These are phyloP conservation scores for Capsicum baccatum DNA, from an alignment of 257 asterid genomes.

Conservation along the genomic window DNA sequence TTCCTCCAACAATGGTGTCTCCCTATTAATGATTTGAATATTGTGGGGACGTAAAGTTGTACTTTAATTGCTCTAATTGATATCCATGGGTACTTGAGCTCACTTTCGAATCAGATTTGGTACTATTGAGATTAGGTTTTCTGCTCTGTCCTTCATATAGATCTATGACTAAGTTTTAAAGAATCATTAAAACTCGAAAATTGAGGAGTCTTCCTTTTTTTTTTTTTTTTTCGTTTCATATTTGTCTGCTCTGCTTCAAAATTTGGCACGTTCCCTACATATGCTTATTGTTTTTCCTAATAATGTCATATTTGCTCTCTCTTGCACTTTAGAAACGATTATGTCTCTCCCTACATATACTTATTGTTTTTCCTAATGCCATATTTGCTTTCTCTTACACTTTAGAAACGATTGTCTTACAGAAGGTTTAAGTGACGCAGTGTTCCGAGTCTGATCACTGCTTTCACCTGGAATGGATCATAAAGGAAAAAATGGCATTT, in stretches of 20 bases:
- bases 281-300: too few species aligned
- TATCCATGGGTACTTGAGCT: conserved; percentile 4
- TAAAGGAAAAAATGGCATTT: not conserved
- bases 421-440: too few species aligned
- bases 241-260: not conserved
- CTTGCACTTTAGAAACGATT: too few species aligned
- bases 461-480: not conserved
- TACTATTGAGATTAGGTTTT: not conserved
- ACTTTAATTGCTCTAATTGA: not conserved
- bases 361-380: too few species aligned
- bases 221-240: conserved; percentile 14
- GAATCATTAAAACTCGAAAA: conserved; percentile 25
- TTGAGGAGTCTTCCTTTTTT: not conserved
- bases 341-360: too few species aligned
- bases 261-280: too few species aligned
- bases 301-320: too few species aligned
- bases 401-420: too few species aligned
- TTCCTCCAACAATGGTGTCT: not conserved
- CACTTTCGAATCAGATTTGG: conserved; percentile 18
- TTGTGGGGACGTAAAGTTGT: conserved; percentile 39
- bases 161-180: not conserved
- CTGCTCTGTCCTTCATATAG: not conserved
- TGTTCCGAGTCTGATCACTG: not conserved
- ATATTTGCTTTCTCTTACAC: too few species aligned
- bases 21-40: not conserved